Percentiles rank a stretch among this genome's conserved stretches.
phyloP scores from a whole-genome alignment of 2,329 filamentous ascomycete species.

The Nannizzia gypsea region DNA sequence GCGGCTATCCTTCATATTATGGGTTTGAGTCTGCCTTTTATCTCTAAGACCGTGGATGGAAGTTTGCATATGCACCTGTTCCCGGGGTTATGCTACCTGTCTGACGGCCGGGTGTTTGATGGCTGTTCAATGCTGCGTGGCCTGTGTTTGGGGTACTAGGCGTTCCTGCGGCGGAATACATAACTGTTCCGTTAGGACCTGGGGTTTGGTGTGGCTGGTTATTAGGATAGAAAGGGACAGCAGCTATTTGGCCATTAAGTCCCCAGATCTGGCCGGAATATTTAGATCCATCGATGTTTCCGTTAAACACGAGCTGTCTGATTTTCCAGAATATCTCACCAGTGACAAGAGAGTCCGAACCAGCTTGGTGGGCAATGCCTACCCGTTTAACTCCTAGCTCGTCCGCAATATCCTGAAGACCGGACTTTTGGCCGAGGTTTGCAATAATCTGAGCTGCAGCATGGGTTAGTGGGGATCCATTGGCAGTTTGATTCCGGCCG shows the following conservation, averaged over 20 bases:
- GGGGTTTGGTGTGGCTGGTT: conserved; percentile 38
- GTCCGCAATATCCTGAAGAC: conserved; percentile 86
- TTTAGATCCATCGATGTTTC: conserved; percentile 62
- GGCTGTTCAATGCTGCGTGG: conserved; percentile 37
- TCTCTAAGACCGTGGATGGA: conserved; percentile 1
- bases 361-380: conserved; percentile 80
- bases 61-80: conserved; percentile 50
- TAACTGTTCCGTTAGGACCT: conserved; percentile 43
- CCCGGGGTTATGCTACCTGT: conserved; percentile 59
- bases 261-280: conserved; percentile 90
- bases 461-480: conserved; percentile 51
- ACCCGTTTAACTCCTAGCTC: conserved; percentile 82
- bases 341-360: conserved; percentile 84
- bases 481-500: conserved; percentile 55
- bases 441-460: conserved; percentile 61
- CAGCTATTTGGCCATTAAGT: conserved; percentile 59
- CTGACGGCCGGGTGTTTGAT: conserved; percentile 35
- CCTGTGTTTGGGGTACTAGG: conserved; percentile 59
- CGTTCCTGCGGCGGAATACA: conserved; percentile 38
- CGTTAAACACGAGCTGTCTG: conserved; percentile 75
- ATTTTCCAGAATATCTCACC: conserved; percentile 93
- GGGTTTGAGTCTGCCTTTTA: not conserved
- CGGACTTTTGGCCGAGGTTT: conserved; percentile 80
- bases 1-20: not conserved
- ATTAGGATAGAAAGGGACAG: conserved; percentile 30